Base-by-base conservation (phyloP, 2,329 filamentous ascomycete species). In the Xylaria sp. region DNA sequence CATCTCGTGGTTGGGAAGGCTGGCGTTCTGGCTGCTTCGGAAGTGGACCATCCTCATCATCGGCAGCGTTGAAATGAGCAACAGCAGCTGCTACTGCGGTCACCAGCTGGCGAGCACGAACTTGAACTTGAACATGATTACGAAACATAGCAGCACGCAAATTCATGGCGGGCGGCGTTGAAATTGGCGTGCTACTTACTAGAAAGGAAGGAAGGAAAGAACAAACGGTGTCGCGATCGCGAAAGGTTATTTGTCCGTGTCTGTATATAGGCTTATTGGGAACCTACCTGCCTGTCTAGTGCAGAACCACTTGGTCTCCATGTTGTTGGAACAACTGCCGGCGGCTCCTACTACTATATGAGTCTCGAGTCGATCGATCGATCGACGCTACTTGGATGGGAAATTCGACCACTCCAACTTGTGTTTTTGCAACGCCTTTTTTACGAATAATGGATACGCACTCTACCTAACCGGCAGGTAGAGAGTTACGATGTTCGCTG, bases 1-100 rank as follows among this genome's bases (percentile, higher is more conserved):
- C 56, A 40, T 51, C 42, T 52, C 45, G 17, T 21, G 51, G 46
- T 49, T 69, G 43, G 60, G 52, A 62, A 51, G 61, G 51, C 21
- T 49, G 67, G 65, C 65, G 67, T 68, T 61, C 53, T 60, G 65
- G 68, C 58, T 65, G 47, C 33, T 68, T 70, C 64, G 64, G 68
- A 57, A n/a, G 55, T 33, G 64, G 58, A 43, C 60, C n/a, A n/a
- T n/a, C 57, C 58, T 61, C 64, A 57, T 63, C 55, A 65, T 64
- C 40, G 54, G 40, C 42, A 63, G 64, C 57, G 51, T 61, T 57
- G 54, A 54, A 11, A 56, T 45, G 21, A 17, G 53, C 40, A 23
- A 40, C 28, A 14, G 49, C 40, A 23, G 46, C 45, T n/a, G n/a
- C n/a, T n/a, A n/a, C n/a, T n/a, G n/a, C n/a, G n/a, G n/a, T n/a